Base-by-base conservation (phyloP, 2,329 filamentous ascomycete genomes). In the Pseudogymnoascus sp. region DNA sequence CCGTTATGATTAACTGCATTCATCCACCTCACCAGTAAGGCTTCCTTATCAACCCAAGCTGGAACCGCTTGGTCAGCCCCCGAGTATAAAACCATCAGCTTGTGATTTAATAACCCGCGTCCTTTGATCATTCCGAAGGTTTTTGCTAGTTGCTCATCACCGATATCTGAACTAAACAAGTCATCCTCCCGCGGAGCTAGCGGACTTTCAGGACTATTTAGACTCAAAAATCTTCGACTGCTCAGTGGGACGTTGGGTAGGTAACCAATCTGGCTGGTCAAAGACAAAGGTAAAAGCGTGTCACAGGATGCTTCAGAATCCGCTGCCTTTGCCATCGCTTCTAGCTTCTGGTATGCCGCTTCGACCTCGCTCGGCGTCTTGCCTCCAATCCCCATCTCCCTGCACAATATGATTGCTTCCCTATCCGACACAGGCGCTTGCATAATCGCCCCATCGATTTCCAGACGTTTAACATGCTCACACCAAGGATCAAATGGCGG, bases 371-470 rank as follows among this genome's bases (percentile, higher is more conserved):
- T 67, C 2, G 68, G 62, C 64, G 68, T 64, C 69, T 71, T 57
- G 66, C 68, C 63, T 66, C 71, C 43, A 67, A 67, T 14, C 66
- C 69, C 70, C 16, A 69, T 63, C 16, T 66, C 65, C 18, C 81
- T 69, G 6, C 78, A 67, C 30, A 69, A 66, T 6, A 71, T 68
- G 32, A 80, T 69, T 0, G 76, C 79, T 69, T 88, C 81, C 18
- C 85, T 75, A 68, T 88, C 84, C 1, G 78, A 82, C 3, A 86
- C 81, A 1, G 83, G 81, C 1, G 84, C 84, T 70, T 88, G 86
- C 61, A 88, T 74, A 20, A 88, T 82, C 1, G 79, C 78, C 7
- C 83, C 85, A 59, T 86, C 77, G 4, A 89, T 70, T 0, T 59
- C 61, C 0, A 78, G 77, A 2, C 82, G 74, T 7, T 67, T 63